phyloP scores from a whole-genome alignment of 768 basidiomycete genomes.

The Tephrocybe sp. region DNA sequence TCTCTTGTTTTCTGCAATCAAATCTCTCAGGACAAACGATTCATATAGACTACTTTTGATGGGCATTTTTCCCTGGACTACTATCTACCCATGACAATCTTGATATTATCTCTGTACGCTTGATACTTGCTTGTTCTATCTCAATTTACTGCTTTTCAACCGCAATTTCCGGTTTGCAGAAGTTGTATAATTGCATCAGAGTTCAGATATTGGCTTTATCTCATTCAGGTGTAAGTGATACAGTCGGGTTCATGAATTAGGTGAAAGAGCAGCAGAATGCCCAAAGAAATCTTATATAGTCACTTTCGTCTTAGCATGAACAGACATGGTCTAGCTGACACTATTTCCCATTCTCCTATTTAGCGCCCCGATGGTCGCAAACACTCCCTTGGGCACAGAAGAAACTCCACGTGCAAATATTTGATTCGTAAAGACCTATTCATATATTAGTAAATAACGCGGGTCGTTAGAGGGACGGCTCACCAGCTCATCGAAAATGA shows the following conservation, averaged over 20 bases:
- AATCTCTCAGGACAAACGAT: background rate
- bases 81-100: background rate
- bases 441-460: background rate
- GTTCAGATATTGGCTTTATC: no score
- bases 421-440: slow-evolving; percentile 73
- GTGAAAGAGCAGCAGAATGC: no score
- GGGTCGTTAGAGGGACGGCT: slow-evolving; percentile 22
- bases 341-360: slow-evolving; percentile 22
- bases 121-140: no score
- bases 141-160: no score
- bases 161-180: no score
- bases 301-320: background rate
- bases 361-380: slow-evolving; percentile 31
- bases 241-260: no score
- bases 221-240: no score
- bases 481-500: slow-evolving; percentile 93
- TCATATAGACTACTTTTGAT: background rate
- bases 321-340: background rate
- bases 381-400: slow-evolving; percentile 58
- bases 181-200: no score
- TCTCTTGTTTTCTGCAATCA: background rate
- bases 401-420: slow-evolving; percentile 95
- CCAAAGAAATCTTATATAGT: no score
- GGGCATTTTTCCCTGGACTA: background rate
- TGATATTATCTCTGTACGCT: background rate